Conservation (phyloP, 1,284 basidiomycete genomes). For the Irpex sp. region DNA sequence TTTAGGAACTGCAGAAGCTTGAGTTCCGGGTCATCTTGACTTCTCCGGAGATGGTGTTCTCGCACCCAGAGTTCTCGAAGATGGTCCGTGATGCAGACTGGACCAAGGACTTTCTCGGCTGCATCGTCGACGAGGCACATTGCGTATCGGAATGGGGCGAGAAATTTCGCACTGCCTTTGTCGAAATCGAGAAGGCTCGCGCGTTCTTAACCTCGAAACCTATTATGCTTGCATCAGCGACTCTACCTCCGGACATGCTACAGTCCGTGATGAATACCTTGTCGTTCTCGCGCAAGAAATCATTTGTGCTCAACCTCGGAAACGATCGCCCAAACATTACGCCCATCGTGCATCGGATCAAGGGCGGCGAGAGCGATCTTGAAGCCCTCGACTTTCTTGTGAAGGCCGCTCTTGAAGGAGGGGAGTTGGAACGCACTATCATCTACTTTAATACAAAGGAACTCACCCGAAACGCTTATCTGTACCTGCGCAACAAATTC, state of each 20-base stretch:
- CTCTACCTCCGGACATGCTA: slow-evolving; percentile 13
- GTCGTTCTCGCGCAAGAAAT: background rate
- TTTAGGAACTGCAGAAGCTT: slow-evolving; percentile 20
- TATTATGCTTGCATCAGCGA: slow-evolving; percentile 19
- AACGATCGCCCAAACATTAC: slow-evolving; percentile 21
- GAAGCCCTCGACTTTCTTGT: slow-evolving; percentile 8
- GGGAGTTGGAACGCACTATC: slow-evolving; percentile 1
- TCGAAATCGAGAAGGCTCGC: slow-evolving; percentile 14
- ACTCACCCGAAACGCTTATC: background rate
- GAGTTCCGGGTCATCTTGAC: slow-evolving; percentile 27
- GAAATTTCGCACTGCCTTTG: slow-evolving; percentile 19
- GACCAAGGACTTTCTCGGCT: slow-evolving; percentile 18
- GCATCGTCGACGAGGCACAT: slow-evolving; percentile 34
- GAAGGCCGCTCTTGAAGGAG: background rate
- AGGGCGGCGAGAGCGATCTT: slow-evolving; percentile 4
- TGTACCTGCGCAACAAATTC: slow-evolving; percentile 1
- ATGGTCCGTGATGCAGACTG: slow-evolving; percentile 20
- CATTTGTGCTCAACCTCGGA: slow-evolving; percentile 16
- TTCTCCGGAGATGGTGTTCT: slow-evolving; percentile 34
- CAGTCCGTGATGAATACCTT: slow-evolving; percentile 9
- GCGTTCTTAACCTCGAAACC: slow-evolving; percentile 14
- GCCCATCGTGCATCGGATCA: slow-evolving; percentile 5
- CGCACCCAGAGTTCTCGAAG: slow-evolving; percentile 25
- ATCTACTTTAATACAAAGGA: slow-evolving; percentile 7
- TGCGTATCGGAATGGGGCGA: slow-evolving; percentile 27